phyloP scores from a whole-genome alignment of 139 green algal species.

The Zygnema cylindricum region DNA sequence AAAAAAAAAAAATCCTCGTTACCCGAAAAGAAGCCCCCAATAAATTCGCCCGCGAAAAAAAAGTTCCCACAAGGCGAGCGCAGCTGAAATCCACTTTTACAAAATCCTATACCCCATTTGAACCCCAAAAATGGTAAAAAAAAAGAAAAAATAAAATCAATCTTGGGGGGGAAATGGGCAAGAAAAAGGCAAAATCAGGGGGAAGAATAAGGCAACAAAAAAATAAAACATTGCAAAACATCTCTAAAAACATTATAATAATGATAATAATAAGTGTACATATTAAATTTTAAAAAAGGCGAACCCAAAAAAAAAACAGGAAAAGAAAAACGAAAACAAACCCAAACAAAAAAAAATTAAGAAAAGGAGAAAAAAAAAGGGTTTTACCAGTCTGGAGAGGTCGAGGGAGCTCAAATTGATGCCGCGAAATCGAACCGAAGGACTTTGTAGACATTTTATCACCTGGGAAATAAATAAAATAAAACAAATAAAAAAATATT shows the following conservation, averaged over 20 bases:
- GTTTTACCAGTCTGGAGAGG: conserved; percentile 48
- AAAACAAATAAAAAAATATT: no score
- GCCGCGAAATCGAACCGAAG: conserved; percentile 37
- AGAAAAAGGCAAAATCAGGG: no score
- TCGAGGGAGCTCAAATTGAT: conserved; percentile 42
- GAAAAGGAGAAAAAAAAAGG: neutral
- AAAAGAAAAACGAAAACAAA: neutral
- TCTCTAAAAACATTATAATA: no score
- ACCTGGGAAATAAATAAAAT: no score
- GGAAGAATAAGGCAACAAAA: no score
- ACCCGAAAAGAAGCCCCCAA: conserved; percentile 33
- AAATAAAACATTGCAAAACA: no score
- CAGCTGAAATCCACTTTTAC: conserved; percentile 51
- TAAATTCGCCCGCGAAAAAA: conserved; percentile 41
- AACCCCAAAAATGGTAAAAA: neutral
- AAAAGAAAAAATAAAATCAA: neutral
- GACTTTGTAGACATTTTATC: conserved; percentile 38
- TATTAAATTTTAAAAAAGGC: neutral
- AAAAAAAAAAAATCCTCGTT: no score
- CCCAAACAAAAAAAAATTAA: neutral
- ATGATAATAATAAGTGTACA: neutral
- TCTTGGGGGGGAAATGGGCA: neutral
- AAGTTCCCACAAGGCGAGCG: conserved; percentile 30
- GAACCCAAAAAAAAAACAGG: neutral
- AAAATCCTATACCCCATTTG: conserved; percentile 20